Percentiles rank a stretch among this genome's conserved stretches.
These are phyloP conservation scores for Cryptosporidium muris DNA, from an alignment of 169 alveolate genomes.

Conservation along the genomic window DNA sequence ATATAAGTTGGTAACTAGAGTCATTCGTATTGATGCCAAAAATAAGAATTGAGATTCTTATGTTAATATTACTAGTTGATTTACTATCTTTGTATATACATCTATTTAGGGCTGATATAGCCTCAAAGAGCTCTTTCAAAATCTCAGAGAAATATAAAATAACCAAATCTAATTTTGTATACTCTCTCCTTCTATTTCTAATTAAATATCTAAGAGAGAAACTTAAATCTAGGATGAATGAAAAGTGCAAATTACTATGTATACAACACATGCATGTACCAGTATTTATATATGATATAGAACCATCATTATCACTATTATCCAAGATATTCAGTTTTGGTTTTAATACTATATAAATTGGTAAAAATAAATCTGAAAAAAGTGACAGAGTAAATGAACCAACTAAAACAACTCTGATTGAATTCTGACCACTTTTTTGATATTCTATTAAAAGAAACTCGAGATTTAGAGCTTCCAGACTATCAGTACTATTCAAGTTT, in stretches of 20 bases:
- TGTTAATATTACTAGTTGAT: not conserved
- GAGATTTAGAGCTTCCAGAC: too few species aligned
- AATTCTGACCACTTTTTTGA: too few species aligned
- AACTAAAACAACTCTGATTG: too few species aligned
- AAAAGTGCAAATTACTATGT: slow-evolving; percentile 15
- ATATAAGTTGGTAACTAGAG: slow-evolving; percentile 23
- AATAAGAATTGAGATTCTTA: slow-evolving; percentile 18
- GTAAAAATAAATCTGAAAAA: too few species aligned
- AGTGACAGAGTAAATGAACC: too few species aligned
- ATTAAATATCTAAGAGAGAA: slow-evolving; percentile 10
- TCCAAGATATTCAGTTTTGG: too few species aligned
- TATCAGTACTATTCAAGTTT: too few species aligned
- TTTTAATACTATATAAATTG: too few species aligned
- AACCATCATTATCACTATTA: not conserved
- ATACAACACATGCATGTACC: slow-evolving; percentile 29
- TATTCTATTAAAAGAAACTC: too few species aligned
- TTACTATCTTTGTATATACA: not conserved
- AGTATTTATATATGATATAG: slow-evolving; percentile 4
- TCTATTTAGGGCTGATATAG: too few species aligned
- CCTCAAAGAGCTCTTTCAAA: not conserved
- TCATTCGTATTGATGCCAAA: slow-evolving; percentile 18
- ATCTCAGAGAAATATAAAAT: too few species aligned
- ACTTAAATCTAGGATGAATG: slow-evolving; percentile 51
- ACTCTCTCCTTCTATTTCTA: not conserved
- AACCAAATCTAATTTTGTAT: not conserved